Conservation (phyloP, 495 filamentous ascomycete genomes). For the Cudoniella acicularis region DNA sequence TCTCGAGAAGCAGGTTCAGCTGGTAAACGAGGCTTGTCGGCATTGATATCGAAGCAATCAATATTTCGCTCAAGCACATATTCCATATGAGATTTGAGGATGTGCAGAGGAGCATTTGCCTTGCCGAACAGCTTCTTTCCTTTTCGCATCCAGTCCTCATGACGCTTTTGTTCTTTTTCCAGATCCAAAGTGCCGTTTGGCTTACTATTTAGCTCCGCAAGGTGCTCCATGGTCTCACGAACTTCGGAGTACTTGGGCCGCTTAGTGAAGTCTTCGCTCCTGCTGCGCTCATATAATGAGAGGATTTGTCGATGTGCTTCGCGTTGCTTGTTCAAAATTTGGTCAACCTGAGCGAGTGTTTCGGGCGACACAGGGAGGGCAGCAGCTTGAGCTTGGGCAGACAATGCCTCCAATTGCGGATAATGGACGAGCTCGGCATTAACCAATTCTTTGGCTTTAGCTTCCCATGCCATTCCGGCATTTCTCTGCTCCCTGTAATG, state of each 20-base stretch:
- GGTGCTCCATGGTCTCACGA: constrained; percentile 77
- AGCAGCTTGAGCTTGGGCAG: constrained; percentile 65
- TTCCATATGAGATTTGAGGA: constrained; percentile 89
- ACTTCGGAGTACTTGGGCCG: constrained; percentile 90
- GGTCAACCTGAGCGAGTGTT: constrained; percentile 79
- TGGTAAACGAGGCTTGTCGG: constrained; percentile 80
- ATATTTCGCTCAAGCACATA: constrained; percentile 84
- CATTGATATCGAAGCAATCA: constrained; percentile 84
- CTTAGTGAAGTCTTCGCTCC: constrained; percentile 67
- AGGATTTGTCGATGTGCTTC: constrained; percentile 88
- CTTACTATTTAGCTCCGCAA: constrained; percentile 87
- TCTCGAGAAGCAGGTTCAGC: constrained; percentile 90
- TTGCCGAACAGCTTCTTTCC: constrained; percentile 99
- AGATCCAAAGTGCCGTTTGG: constrained; percentile 87
- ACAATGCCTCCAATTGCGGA: constrained; percentile 88
- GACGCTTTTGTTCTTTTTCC: constrained; percentile 90
- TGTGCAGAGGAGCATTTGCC: constrained; percentile 94
- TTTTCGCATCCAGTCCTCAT: constrained; percentile 99
- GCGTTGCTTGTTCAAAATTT: constrained; percentile 92
- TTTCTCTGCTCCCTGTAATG: constrained; percentile 71
- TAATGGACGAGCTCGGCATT: constrained; percentile 82
- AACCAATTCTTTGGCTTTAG: constrained; percentile 91
- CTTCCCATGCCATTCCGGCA: constrained; percentile 83
- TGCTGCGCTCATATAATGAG: constrained; percentile 72
- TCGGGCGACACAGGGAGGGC: constrained; percentile 76